Percentiles rank a stretch among this genome's conserved stretches.
phyloP scores from a whole-genome alignment of 176 grass and related monocot species.

The Rhipidocladum racemiflorum region DNA sequence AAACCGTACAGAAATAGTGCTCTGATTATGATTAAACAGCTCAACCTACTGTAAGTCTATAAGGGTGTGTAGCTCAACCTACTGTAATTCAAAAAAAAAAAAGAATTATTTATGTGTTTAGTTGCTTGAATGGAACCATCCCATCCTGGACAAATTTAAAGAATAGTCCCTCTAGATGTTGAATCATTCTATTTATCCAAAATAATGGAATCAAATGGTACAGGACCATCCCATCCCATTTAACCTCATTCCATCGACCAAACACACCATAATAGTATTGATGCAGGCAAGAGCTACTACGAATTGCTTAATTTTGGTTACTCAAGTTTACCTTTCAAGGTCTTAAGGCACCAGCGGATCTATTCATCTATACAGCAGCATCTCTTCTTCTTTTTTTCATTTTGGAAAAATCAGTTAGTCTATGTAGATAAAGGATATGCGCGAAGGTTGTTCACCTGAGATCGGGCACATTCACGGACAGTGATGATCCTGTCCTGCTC shows the following conservation, averaged over 20 bases:
- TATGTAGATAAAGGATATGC: neutral
- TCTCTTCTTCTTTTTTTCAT: neutral
- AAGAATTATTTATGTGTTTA: too few species aligned
- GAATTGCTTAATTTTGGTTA: neutral
- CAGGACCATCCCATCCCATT: too few species aligned
- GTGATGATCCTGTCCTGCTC: conserved; percentile 84
- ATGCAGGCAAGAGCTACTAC: neutral
- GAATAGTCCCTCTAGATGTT: too few species aligned
- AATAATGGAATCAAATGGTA: too few species aligned
- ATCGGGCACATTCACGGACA: conserved; percentile 75
- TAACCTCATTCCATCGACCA: too few species aligned
- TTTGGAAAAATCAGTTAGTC: neutral
- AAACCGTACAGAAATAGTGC: neutral
- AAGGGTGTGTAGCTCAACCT: too few species aligned
- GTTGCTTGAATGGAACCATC: too few species aligned
- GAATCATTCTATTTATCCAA: too few species aligned
- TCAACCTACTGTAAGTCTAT: neutral
- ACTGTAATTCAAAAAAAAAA: too few species aligned
- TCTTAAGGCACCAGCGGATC: neutral
- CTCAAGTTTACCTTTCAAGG: neutral
- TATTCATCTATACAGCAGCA: neutral
- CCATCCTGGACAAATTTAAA: too few species aligned
- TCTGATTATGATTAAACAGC: neutral
- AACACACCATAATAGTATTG: neutral
- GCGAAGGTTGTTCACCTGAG: conserved; percentile 49